Conservation (phyloP, 306 rosid genomes). For the Potentilla sterilis region DNA sequence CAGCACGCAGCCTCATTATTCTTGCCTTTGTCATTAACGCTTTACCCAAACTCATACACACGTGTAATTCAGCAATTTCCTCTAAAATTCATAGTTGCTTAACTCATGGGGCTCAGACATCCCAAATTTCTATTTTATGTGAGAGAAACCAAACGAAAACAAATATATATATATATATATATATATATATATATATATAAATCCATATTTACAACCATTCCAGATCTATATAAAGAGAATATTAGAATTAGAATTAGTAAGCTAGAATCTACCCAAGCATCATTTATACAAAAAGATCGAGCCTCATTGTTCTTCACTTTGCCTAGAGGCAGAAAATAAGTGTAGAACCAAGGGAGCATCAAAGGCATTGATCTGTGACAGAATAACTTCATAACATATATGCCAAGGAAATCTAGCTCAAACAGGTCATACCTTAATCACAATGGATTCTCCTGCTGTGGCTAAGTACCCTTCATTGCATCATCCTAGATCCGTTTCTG, state of each 20-base stretch:
- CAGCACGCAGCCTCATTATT: not conserved
- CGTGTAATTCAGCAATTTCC: not conserved
- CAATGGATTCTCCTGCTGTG: not conserved
- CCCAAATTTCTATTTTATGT: not conserved
- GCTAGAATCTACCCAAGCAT: not conserved
- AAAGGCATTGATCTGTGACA: not conserved
- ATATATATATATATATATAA: too few species aligned
- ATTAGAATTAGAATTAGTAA: not conserved
- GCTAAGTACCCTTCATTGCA: constrained; percentile 6
- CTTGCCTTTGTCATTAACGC: not conserved
- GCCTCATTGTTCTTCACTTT: not conserved
- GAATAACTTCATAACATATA: constrained; percentile 7
- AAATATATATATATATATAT: too few species aligned
- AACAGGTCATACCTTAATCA: not conserved
- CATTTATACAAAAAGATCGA: constrained; percentile 1
- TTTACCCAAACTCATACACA: too few species aligned
- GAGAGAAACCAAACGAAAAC: too few species aligned
- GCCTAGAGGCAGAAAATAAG: not conserved
- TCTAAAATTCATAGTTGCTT: not conserved
- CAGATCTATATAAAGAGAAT: not conserved
- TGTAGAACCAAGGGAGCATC: not conserved
- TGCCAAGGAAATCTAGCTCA: not conserved
- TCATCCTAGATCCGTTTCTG: constrained; percentile 7
- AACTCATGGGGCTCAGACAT: not conserved
- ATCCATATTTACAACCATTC: not conserved